Evolutionary conservation across 768 basidiomycete genomes (phyloP).

Genomic region (Xerocomus brunneocitrinus): DNA sequence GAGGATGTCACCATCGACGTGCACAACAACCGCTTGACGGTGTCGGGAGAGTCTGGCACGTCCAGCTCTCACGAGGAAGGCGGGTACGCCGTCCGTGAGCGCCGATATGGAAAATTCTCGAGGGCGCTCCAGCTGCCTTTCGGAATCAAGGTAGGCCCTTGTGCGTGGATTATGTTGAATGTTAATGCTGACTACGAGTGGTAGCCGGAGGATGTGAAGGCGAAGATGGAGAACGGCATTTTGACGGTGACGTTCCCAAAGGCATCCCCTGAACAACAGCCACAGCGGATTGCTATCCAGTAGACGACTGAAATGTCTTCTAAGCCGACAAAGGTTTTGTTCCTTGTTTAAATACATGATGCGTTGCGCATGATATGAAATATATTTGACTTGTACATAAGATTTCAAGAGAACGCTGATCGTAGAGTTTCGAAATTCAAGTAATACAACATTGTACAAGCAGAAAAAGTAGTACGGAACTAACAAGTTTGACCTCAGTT

Average conservation of each 20-base stretch:
- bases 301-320: neutral
- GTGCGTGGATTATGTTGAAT: fast-evolving
- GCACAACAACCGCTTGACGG: conserved; percentile 38
- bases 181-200: neutral
- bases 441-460: neutral
- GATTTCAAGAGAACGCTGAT: too few species aligned
- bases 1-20: conserved; percentile 44
- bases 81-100: conserved; percentile 42
- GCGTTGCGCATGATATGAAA: too few species aligned
- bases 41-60: conserved; percentile 42
- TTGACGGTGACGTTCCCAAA: conserved; percentile 45
- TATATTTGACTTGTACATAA: too few species aligned
- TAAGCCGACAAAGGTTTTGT: neutral
- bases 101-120: conserved; percentile 40
- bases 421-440: neutral
- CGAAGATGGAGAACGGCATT: conserved; percentile 42
- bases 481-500: conserved; percentile 8
- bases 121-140: conserved; percentile 41
- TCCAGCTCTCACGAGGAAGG: conserved; percentile 34
- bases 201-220: conserved; percentile 42
- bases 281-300: conserved; percentile 34
- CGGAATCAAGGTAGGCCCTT: conserved; percentile 37
- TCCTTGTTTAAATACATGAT: too few species aligned
- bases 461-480: neutral
- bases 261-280: conserved; percentile 32